phyloP scores from a whole-genome alignment of 148 eudicot genomes.

The Rhododendron griersonianum region DNA sequence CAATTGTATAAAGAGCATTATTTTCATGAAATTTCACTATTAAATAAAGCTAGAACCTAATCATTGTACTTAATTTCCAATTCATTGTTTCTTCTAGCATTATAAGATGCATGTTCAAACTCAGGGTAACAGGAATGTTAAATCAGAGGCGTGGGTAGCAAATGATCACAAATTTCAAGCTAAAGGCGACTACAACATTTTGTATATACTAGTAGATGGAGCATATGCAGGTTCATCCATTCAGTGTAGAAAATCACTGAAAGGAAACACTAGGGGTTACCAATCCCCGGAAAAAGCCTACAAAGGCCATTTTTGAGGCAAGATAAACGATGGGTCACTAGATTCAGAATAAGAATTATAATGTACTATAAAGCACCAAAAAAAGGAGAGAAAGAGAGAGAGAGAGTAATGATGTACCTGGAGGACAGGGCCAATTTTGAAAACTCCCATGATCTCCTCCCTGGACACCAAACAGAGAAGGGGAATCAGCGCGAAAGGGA shows the following conservation, averaged over 20 bases:
- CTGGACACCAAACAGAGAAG: conserved; percentile 87
- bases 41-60: not conserved
- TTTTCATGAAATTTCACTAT: not conserved
- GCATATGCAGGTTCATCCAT: not conserved
- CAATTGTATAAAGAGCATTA: not conserved
- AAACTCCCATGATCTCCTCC: conserved; percentile 88
- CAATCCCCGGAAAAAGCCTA: not conserved
- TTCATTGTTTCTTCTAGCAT: not conserved
- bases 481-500: conserved; percentile 95
- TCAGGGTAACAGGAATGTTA: not conserved
- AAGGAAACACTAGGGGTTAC: not conserved
- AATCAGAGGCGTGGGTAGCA: not conserved
- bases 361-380: not conserved
- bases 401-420: conserved; percentile 49
- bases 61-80: not conserved
- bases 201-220: not conserved
- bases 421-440: conserved; percentile 67
- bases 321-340: not conserved
- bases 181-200: not conserved
- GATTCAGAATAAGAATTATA: not conserved
- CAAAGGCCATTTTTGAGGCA: not conserved
- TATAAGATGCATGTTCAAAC: not conserved
- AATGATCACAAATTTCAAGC: not conserved
- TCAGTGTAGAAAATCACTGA: not conserved
- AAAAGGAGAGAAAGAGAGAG: not conserved